Base-by-base conservation (phyloP, 2,329 filamentous ascomycete genomes). In the Trichoderma asperellum region DNA sequence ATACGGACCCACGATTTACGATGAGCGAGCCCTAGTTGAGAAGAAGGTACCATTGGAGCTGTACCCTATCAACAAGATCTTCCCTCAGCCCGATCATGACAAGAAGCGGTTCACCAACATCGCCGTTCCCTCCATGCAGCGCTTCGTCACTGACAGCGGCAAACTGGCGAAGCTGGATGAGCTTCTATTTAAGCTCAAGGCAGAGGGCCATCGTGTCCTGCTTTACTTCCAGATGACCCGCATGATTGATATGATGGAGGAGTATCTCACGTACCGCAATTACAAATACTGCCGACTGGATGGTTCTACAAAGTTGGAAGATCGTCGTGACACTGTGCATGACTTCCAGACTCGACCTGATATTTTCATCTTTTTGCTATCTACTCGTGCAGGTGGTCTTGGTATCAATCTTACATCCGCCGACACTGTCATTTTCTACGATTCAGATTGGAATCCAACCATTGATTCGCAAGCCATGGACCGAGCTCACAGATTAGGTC, bases 181-280 rank as follows among this genome's bases (percentile, higher is more conserved):
- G 73, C 85, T 99, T 21, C 86, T 99, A 16, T 92, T 92, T 78
- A 88, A 94, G 79, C 89, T 99, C 76, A 99, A 98, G 86, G 91
- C 93, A 71, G 92, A 92, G 72, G 92, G 92, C 43, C 96, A 99
- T 75, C 94, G 96, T 76, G 96, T 99, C 27, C 85, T 99, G 66
- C 85, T 99, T 24, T 99, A 99, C 86, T 99, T 99, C 92, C 96
- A 99, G 85, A 99, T 99, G 96, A 99, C 96, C 4, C 92, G 93
- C 77, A 99, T 99, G 96, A 98, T 99, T 77, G 95, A 99, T 79
- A 85, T 99, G 71, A 98, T 98, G 92, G 96, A 99, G 80, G 96
- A 99, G 81, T 99, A 98, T 75, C 85, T 99, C 70, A 98, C 96
- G 0, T 98, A 98, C 83, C 93, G 96, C 79, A 97, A 98, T 82